These are phyloP conservation scores for Teunomyces atbi DNA, from an alignment of 805 yeast species.

Conservation along the genomic window DNA sequence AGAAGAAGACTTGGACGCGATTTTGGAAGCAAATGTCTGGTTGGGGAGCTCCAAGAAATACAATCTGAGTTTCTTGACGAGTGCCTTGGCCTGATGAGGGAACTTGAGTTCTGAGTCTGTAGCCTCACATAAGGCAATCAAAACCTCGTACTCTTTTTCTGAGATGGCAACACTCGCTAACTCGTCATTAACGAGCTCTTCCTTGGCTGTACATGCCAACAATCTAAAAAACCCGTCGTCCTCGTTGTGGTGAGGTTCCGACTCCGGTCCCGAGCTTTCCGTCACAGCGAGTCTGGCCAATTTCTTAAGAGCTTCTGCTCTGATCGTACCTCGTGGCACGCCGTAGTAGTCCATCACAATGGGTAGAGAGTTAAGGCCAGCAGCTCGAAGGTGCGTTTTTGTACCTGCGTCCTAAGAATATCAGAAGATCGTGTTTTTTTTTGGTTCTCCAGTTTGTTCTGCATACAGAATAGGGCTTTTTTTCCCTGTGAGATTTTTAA, in stretches of 20 bases:
- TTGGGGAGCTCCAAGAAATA: constrained; percentile 48
- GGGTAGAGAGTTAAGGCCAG: background rate
- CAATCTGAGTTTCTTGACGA: constrained; percentile 43
- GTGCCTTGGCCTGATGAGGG: constrained; percentile 36
- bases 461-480: background rate
- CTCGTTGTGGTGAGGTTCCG: constrained; percentile 3
- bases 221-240: constrained; percentile 22
- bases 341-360: constrained; percentile 38
- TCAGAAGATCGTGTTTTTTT: background rate
- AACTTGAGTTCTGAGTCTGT: constrained; percentile 27
- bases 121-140: constrained; percentile 53
- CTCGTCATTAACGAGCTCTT: constrained; percentile 9
- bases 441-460: background rate
- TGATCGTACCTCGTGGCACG: constrained; percentile 37
- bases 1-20: constrained; percentile 24
- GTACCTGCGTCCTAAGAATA: background rate
- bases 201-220: constrained; percentile 10
- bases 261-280: constrained; percentile 12
- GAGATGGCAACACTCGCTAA: constrained; percentile 43
- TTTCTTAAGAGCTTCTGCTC: constrained; percentile 36
- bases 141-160: constrained; percentile 53
- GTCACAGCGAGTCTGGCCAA: constrained; percentile 34
- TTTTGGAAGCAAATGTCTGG: constrained; percentile 42
- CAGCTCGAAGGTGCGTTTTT: background rate
- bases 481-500: too few species aligned